These are phyloP conservation scores for Zizania palustris DNA, from an alignment of 202 grass and related monocot genomes.

Conservation along the genomic window DNA sequence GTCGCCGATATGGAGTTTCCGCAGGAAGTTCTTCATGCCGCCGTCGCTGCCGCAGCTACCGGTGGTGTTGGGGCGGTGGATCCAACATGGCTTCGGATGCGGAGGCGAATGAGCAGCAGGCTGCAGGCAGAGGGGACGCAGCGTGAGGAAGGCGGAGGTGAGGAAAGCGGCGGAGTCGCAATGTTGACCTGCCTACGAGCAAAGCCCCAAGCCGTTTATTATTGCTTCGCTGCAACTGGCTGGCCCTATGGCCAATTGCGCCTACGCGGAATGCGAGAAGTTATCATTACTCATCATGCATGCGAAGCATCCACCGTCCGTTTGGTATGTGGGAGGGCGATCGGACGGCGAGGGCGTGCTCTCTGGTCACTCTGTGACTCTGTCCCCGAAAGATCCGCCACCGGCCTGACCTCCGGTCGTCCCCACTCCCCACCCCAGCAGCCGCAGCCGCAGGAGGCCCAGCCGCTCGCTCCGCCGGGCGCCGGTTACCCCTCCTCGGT, in stretches of 20 bases:
- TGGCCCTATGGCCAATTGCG: too few relatives aligned
- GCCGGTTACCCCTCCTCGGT: background rate
- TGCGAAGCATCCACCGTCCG: too few relatives aligned
- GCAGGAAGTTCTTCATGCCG: slow-evolving; percentile 89
- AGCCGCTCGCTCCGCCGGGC: slow-evolving; percentile 3
- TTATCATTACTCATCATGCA: too few relatives aligned
- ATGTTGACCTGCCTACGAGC: slow-evolving; percentile 45
- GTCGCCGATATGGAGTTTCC: slow-evolving; percentile 94
- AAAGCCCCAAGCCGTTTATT: slow-evolving; percentile 30
- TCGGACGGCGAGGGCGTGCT: too few relatives aligned
- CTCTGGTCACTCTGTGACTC: too few relatives aligned
- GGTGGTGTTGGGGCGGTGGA: slow-evolving; percentile 47
- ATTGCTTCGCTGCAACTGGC: too few relatives aligned
- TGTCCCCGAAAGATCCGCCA: too few relatives aligned
- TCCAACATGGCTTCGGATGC: slow-evolving; percentile 47
- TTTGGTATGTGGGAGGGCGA: too few relatives aligned
- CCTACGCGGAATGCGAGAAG: too few relatives aligned
- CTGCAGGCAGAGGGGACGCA: background rate
- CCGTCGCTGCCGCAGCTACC: slow-evolving; percentile 29
- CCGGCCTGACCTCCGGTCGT: too few relatives aligned
- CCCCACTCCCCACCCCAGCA: too few relatives aligned
- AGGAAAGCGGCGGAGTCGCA: background rate
- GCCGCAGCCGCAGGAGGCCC: background rate
- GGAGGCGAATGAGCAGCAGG: background rate
- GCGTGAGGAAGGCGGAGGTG: background rate